Conservation (phyloP, 225 moss, liverwort and hornwort species). For the Marchantia polymorpha region DNA sequence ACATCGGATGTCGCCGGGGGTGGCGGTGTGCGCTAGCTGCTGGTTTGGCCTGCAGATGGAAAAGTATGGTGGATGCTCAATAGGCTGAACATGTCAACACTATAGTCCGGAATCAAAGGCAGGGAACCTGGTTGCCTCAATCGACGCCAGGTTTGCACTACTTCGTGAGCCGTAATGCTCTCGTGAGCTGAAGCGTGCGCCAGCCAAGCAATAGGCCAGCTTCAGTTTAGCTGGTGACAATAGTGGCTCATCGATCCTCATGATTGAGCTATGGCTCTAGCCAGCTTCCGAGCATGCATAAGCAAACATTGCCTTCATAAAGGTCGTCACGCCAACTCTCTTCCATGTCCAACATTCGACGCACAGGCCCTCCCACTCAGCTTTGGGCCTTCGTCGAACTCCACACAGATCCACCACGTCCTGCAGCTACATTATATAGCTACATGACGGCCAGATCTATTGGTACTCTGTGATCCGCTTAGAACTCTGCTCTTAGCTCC, state of each 20-base stretch:
- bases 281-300: conserved; percentile 1
- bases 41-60: background rate
- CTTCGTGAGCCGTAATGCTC: conserved; percentile 15
- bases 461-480: background rate
- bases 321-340: background rate
- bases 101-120: conserved; percentile 7
- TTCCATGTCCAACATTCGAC: conserved; percentile 15
- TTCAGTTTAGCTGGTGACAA: background rate
- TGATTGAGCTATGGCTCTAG: no score
- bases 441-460: background rate
- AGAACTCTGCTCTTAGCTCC: background rate
- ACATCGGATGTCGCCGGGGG: no score
- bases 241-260: background rate
- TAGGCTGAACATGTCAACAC: conserved; percentile 4
- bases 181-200: conserved; percentile 4
- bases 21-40: background rate
- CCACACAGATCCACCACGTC: background rate
- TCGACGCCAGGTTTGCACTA: background rate
- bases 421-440: background rate
- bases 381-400: background rate
- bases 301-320: conserved; percentile 3
- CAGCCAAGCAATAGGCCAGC: conserved; percentile 6
- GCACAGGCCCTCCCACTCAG: background rate
- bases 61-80: background rate
- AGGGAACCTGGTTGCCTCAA: background rate